Percentiles rank a stretch among this genome's conserved stretches.
Evolutionary conservation across 2,329 filamentous ascomycete species (phyloP).

Genomic region (Colletotrichum godetiae): DNA sequence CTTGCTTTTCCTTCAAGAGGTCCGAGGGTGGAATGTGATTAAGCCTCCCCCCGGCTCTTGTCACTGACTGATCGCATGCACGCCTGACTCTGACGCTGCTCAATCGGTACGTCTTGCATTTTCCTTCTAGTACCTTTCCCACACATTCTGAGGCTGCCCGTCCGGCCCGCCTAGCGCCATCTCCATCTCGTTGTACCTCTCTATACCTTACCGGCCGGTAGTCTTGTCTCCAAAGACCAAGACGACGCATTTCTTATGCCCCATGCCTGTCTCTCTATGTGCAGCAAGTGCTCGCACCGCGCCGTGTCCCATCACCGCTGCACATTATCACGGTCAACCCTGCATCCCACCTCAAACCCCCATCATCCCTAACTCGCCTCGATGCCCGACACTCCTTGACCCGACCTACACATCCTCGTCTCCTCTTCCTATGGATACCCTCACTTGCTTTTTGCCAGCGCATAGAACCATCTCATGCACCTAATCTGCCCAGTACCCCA

Average conservation of each 20-base stretch:
- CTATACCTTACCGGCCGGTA: background rate
- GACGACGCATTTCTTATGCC: conserved; percentile 29
- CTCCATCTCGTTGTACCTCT: conserved; percentile 13
- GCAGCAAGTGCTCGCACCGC: conserved; percentile 34
- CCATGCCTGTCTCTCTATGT: conserved; percentile 33
- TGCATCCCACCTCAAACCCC: conserved; percentile 34
- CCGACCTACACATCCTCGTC: conserved; percentile 23
- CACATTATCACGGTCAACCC: conserved; percentile 33
- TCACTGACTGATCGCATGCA: conserved; percentile 35
- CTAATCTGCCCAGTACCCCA: conserved; percentile 29
- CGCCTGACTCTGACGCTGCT: conserved; percentile 30
- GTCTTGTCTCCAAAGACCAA: background rate
- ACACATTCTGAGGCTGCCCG: background rate
- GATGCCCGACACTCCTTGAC: conserved; percentile 32
- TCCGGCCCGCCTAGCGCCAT: background rate
- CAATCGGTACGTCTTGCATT: conserved; percentile 32
- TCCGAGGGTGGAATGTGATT: conserved; percentile 35
- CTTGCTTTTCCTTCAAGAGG: conserved; percentile 32
- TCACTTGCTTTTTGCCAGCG: conserved; percentile 37
- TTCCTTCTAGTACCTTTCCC: conserved; percentile 6
- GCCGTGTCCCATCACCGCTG: conserved; percentile 30
- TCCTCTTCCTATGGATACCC: conserved; percentile 37
- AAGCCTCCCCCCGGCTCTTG: conserved; percentile 28
- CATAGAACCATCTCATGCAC: conserved; percentile 37
- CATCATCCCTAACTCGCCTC: conserved; percentile 33